phyloP scores from a whole-genome alignment of 1,284 basidiomycete species.

The Pyrrhoderma noxium region DNA sequence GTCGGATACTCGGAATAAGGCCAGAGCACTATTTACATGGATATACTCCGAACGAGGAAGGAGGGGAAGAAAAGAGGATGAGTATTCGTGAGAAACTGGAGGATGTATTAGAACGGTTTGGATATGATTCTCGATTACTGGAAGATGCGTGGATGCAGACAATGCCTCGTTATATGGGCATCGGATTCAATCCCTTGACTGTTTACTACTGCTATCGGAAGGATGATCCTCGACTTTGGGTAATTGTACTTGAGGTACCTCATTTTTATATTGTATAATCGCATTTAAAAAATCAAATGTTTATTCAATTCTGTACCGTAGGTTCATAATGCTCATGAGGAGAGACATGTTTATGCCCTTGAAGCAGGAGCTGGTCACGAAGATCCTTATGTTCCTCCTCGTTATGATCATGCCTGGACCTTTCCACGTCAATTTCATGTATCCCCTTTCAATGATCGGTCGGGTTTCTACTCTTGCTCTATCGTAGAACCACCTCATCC shows the following conservation, averaged over 20 bases:
- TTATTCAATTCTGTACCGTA: slow-evolving; percentile 24
- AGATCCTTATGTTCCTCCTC: slow-evolving; percentile 27
- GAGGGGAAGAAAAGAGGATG: not conserved
- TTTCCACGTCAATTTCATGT: slow-evolving; percentile 72
- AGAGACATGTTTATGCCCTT: slow-evolving; percentile 58
- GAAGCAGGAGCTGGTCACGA: slow-evolving; percentile 38
- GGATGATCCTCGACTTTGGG: slow-evolving; percentile 30
- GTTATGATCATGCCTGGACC: slow-evolving; percentile 65
- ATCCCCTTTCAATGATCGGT: slow-evolving; percentile 74
- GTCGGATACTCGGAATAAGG: not conserved
- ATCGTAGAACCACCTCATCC: slow-evolving; percentile 33
- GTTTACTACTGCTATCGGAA: slow-evolving; percentile 62
- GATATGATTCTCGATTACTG: slow-evolving; percentile 23
- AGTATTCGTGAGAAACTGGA: slow-evolving; percentile 14
- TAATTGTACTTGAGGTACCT: slow-evolving; percentile 52
- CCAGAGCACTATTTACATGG: not conserved
- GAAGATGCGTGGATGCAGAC: slow-evolving; percentile 65
- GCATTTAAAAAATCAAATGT: not conserved
- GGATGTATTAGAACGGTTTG: slow-evolving; percentile 7
- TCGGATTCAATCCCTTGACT: slow-evolving; percentile 70
- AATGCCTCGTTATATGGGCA: slow-evolving; percentile 65
- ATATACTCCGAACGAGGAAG: not conserved
- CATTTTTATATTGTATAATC: not conserved
- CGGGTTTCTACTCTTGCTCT: slow-evolving; percentile 57
- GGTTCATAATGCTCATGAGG: slow-evolving; percentile 77